phyloP scores from a whole-genome alignment of 352 stramenopile species.

The Pythium coloratum region DNA sequence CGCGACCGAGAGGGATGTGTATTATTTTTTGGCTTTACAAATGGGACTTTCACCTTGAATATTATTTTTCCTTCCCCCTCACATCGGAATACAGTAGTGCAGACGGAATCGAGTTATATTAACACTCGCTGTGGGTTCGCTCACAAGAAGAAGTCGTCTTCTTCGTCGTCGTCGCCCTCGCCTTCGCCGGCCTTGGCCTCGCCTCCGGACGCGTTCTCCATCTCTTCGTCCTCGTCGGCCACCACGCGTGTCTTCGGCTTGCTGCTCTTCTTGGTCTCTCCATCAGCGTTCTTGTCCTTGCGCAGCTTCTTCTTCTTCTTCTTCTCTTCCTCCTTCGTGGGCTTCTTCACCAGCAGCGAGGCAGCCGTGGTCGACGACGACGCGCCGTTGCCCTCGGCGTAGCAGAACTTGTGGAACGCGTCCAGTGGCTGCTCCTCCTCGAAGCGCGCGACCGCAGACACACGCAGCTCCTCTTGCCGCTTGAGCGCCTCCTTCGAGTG shows the following conservation, averaged over 20 bases:
- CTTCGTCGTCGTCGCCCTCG: constrained; percentile 36
- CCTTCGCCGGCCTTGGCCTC: constrained; percentile 31
- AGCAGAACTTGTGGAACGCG: constrained; percentile 76
- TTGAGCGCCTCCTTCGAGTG: constrained; percentile 53
- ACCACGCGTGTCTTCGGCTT: constrained; percentile 38
- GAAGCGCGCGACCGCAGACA: constrained; percentile 48
- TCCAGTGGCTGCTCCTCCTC: constrained; percentile 55
- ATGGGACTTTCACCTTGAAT: not conserved
- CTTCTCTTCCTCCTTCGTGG: constrained; percentile 67
- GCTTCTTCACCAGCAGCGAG: constrained; percentile 62
- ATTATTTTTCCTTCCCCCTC: not conserved
- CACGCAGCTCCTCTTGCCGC: constrained; percentile 48
- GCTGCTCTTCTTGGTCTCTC: constrained; percentile 41
- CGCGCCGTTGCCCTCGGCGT: constrained; percentile 43
- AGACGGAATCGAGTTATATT: constrained; percentile 3
- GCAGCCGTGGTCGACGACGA: constrained; percentile 29
- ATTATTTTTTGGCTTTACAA: constrained; percentile 2
- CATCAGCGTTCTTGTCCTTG: not conserved
- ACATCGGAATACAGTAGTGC: not conserved
- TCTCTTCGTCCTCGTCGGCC: constrained; percentile 53
- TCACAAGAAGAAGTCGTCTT: constrained; percentile 78
- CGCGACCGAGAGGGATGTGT: not conserved
- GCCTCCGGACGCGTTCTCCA: constrained; percentile 27
- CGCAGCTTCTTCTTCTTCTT: constrained; percentile 27
- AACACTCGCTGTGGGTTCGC: constrained; percentile 1